Percentiles rank a stretch among this genome's conserved stretches.
Evolutionary conservation across 2,329 filamentous ascomycete genomes (phyloP).

Genomic region (Myrmaecium sp.): DNA sequence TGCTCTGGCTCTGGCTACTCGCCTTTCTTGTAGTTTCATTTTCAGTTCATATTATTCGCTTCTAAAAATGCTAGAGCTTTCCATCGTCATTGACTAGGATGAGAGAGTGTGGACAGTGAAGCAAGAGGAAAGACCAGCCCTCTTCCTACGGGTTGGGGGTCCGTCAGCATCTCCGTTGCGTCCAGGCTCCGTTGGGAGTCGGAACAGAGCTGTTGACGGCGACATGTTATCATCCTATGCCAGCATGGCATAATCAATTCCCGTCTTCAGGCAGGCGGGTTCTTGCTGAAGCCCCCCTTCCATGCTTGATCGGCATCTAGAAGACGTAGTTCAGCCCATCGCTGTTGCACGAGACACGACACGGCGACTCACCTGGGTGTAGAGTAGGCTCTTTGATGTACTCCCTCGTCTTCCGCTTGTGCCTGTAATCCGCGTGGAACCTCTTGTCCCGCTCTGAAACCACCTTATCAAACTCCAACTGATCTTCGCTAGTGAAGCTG

Average conservation of each 20-base stretch:
- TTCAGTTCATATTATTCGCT: constrained; percentile 12
- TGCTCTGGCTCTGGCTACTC: constrained; percentile 1
- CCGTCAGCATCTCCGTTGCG: too few species aligned
- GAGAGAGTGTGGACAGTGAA: constrained; percentile 41
- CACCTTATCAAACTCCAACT: constrained; percentile 30
- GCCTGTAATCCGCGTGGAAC: constrained; percentile 33
- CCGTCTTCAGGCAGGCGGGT: too few species aligned
- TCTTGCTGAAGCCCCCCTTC: too few species aligned
- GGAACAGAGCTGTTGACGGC: too few species aligned
- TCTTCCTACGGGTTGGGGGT: constrained; percentile 1
- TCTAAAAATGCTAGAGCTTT: constrained; percentile 40
- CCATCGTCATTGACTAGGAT: constrained; percentile 32
- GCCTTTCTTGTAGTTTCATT: background rate
- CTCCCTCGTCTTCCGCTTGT: constrained; percentile 36
- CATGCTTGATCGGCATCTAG: too few species aligned
- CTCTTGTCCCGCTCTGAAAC: constrained; percentile 35
- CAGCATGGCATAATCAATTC: too few species aligned
- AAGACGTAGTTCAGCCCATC: too few species aligned
- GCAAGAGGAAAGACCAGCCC: constrained; percentile 24
- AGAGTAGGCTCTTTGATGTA: constrained; percentile 34
- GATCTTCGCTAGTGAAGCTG: constrained; percentile 36
- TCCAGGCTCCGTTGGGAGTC: too few species aligned
- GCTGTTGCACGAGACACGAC: too few species aligned
- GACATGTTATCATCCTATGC: too few species aligned
- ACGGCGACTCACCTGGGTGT: constrained; percentile 18